These are phyloP conservation scores for Medicago arabica DNA, from an alignment of 306 rosid species.

Conservation along the genomic window DNA sequence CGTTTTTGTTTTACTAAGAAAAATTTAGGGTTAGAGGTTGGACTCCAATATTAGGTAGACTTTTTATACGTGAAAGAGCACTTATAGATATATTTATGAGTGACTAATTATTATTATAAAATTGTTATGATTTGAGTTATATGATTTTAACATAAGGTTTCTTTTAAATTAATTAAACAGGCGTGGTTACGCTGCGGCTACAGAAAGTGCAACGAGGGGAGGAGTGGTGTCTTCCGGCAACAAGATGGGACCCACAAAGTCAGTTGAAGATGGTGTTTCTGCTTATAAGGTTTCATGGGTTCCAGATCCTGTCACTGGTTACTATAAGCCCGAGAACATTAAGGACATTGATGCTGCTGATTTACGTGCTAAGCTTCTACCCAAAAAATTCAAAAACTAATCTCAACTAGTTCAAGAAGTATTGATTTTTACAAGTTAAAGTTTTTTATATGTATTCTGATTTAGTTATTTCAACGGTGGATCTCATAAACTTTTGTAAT, in stretches of 20 bases:
- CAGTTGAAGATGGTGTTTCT: constrained; percentile 49
- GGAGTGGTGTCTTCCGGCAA: constrained; percentile 41
- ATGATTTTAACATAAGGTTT: neutral
- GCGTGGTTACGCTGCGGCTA: constrained; percentile 71
- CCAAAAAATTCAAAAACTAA: constrained; percentile 46
- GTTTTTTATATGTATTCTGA: too few relatives aligned
- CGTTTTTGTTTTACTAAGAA: too few relatives aligned
- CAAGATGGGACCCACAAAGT: constrained; percentile 44
- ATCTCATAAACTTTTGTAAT: too few relatives aligned
- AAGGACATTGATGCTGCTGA: constrained; percentile 79
- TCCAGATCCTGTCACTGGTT: constrained; percentile 89
- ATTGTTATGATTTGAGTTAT: too few relatives aligned
- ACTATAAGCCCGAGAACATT: constrained; percentile 73
- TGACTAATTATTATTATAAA: too few relatives aligned
- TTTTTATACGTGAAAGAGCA: too few relatives aligned
- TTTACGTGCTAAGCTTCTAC: constrained; percentile 66
- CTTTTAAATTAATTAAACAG: constrained; percentile 41
- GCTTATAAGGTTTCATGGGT: constrained; percentile 78
- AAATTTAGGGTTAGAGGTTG: too few relatives aligned
- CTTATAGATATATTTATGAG: too few relatives aligned
- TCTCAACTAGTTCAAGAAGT: neutral
- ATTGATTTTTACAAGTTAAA: too few relatives aligned
- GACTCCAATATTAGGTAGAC: too few relatives aligned
- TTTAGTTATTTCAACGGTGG: too few relatives aligned
- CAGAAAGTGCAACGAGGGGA: constrained; percentile 56